Percentiles rank a stretch among this genome's conserved stretches.
Evolutionary conservation across 2,329 filamentous ascomycete genomes (phyloP).

Genomic region (Penicillium sp.): DNA sequence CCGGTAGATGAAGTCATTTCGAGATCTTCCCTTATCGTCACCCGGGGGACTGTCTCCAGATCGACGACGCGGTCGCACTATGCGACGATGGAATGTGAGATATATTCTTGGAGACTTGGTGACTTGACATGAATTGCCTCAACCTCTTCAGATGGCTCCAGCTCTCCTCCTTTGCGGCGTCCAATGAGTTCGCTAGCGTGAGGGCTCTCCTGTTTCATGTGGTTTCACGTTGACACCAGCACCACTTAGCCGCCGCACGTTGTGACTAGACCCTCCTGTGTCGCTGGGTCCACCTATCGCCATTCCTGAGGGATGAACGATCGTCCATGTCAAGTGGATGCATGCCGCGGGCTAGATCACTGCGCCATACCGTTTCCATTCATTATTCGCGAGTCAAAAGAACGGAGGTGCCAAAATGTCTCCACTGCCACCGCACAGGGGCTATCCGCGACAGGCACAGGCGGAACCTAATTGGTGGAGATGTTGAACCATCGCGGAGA

Average conservation of each 20-base stretch:
- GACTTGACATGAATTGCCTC: not conserved
- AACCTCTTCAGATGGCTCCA: too few species aligned
- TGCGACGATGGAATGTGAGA: slow-evolving; percentile 8
- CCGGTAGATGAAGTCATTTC: not conserved
- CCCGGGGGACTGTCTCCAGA: slow-evolving; percentile 1
- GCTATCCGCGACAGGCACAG: not conserved
- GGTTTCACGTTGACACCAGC: slow-evolving; percentile 12
- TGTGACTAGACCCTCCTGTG: slow-evolving; percentile 1
- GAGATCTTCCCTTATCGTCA: not conserved
- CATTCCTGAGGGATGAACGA: slow-evolving; percentile 13
- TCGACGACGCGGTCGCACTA: slow-evolving; percentile 5
- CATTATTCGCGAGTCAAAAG: not conserved
- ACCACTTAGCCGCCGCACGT: slow-evolving; percentile 6
- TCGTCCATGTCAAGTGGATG: slow-evolving; percentile 3
- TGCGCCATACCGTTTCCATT: too few species aligned
- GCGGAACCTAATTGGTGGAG: not conserved
- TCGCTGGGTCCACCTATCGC: slow-evolving; percentile 2
- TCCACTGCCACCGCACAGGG: not conserved
- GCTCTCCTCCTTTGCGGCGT: not conserved
- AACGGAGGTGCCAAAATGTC: not conserved
- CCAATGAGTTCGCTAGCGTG: not conserved
- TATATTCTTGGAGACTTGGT: not conserved
- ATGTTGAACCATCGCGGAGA: not conserved
- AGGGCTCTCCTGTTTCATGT: slow-evolving; percentile 5
- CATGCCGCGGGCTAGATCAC: slow-evolving; percentile 3